These are phyloP conservation scores for Komagataella ulmi DNA, from an alignment of 805 yeast species.

Conservation along the genomic window DNA sequence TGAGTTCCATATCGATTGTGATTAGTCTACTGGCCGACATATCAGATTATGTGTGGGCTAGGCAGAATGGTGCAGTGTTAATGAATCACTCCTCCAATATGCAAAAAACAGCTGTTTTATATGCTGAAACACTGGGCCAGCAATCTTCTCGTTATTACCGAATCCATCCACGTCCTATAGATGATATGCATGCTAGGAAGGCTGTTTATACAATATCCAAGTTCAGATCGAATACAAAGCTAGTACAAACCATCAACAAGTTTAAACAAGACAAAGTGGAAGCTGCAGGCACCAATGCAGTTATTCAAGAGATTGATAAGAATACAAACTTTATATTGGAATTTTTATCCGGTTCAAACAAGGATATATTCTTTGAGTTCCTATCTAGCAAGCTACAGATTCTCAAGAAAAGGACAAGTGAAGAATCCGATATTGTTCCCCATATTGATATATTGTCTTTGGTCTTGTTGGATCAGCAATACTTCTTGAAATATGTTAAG, in stretches of 20 bases:
- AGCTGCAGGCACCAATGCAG: conserved; percentile 8
- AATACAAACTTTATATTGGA: conserved; percentile 26
- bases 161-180: conserved; percentile 17
- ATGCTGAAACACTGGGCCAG: not conserved
- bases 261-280: not conserved
- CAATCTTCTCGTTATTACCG: conserved; percentile 16
- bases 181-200: conserved; percentile 11
- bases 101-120: not conserved
- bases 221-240: conserved; percentile 3
- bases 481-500: conserved; percentile 22
- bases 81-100: not conserved
- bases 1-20: conserved; percentile 22
- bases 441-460: conserved; percentile 32
- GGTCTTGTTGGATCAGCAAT: conserved; percentile 24
- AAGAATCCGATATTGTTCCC: conserved; percentile 24
- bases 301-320: conserved; percentile 21
- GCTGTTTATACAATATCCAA: conserved; percentile 3
- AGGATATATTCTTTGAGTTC: conserved; percentile 25
- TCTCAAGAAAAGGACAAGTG: conserved; percentile 14
- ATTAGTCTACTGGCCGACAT: conserved; percentile 25
- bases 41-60: conserved; percentile 25
- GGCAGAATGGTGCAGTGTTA: not conserved
- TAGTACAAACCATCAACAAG: conserved; percentile 1
- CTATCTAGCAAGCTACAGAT: conserved; percentile 14
- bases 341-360: conserved; percentile 38